Base-by-base conservation (phyloP, 305 asterid genomes). In the Striga hermonthica region DNA sequence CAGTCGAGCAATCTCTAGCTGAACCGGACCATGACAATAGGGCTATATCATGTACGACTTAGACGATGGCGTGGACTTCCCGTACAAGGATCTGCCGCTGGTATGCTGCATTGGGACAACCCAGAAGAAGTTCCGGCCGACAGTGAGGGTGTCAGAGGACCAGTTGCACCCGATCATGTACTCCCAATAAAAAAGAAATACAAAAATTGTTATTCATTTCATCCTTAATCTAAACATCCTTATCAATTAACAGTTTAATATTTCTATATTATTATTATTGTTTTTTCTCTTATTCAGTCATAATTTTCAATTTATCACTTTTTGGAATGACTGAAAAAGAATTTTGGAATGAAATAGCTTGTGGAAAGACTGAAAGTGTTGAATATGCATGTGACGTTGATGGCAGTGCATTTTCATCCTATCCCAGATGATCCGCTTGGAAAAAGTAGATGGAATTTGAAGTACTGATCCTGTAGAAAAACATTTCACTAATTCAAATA, bases 321-420 rank as follows among this genome's bases (percentile, higher is more conserved):
- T n/a, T n/a, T n/a, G n/a, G n/a, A n/a, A n/a, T n/a, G n/a, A n/a
- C n/a, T n/a, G 99, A 93, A 75, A 93, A 80, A 71, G 97, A 93
- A 82, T 93, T 93, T 84, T 93, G 99, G 97, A 72, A 81, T 76
- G 99, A 90, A 86, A 88, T 93, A 83, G 90, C 95, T 72, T 80
- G 83, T 77, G 97, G 99, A 73, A 88, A 83, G 80, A 88, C 89
- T n/a, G n/a, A 93, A 73, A 86, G 96, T 79, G 99, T 93, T n/a
- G n/a, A 93, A 84, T 93, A 93, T 79, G 99, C 97, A 49, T 93
- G 97, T 65, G 99, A 93, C 80, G 99, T 93, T 63, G 99, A 93
- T 79, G 99, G 99, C 69, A 90, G 96, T 79, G 97, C 99, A 22
- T 93, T 93, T 79, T 90, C 97, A 72, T 86, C 95, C 65, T 90